These are phyloP conservation scores for Bipolaris victoriae DNA, from an alignment of 2,329 filamentous ascomycete species.

Conservation along the genomic window DNA sequence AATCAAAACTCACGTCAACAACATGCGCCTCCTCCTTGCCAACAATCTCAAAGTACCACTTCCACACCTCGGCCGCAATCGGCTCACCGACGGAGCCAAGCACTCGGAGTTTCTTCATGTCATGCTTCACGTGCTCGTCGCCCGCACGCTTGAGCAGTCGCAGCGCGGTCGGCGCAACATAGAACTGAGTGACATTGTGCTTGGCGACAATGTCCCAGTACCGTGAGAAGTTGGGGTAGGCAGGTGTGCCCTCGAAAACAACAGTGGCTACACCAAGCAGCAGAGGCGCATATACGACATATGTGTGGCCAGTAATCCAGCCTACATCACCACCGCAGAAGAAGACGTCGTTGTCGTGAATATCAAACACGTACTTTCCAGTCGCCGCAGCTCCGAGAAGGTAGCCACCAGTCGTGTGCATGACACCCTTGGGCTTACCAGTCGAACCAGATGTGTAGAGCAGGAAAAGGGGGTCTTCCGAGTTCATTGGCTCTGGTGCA, in stretches of 20 bases:
- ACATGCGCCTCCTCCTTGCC: slow-evolving; percentile 93
- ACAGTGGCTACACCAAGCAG: slow-evolving; percentile 92
- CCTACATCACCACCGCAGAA: slow-evolving; percentile 98
- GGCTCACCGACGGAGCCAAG: slow-evolving; percentile 96
- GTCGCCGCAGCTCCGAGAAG: slow-evolving; percentile 91
- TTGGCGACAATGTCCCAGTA: slow-evolving; percentile 99
- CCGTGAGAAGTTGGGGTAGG: slow-evolving; percentile 95
- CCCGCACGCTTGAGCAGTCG: slow-evolving; percentile 94
- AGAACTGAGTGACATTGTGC: slow-evolving; percentile 96
- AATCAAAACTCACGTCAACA: slow-evolving; percentile 75
- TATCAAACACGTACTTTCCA: slow-evolving; percentile 98
- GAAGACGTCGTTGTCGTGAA: slow-evolving; percentile 90
- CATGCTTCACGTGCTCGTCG: slow-evolving; percentile 85
- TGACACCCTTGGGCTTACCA: slow-evolving; percentile 97
- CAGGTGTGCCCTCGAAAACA: slow-evolving; percentile 96
- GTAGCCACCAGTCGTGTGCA: slow-evolving; percentile 97
- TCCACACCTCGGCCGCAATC: slow-evolving; percentile 98
- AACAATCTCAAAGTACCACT: slow-evolving; percentile 97
- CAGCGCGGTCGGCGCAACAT: slow-evolving; percentile 93
- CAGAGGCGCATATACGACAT: slow-evolving; percentile 95
- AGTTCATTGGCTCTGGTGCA: slow-evolving; percentile 84
- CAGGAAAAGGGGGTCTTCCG: slow-evolving; percentile 95
- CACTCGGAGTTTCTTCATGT: slow-evolving; percentile 88
- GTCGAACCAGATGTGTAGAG: slow-evolving; percentile 98
- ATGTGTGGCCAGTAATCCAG: slow-evolving; percentile 99